These are phyloP conservation scores for Myxozyma mucilagina DNA, from an alignment of 805 yeast species.

Conservation along the genomic window DNA sequence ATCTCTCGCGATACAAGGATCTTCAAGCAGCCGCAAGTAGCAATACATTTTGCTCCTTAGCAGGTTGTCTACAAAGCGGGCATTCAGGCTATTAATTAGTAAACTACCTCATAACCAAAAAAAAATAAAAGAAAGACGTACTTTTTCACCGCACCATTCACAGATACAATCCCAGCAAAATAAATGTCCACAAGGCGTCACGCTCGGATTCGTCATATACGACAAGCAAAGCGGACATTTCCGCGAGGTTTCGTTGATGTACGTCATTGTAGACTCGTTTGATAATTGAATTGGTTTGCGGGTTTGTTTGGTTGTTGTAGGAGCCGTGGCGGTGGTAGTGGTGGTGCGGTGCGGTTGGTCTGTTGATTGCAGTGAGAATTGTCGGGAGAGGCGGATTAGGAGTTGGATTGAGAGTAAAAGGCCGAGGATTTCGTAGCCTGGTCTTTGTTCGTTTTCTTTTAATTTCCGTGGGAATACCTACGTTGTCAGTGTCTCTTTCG, in stretches of 20 bases:
- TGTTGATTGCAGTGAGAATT: conserved; percentile 1
- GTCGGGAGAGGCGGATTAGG: conserved; percentile 18
- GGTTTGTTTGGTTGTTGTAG: neutral
- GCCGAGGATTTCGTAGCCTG: conserved; percentile 72
- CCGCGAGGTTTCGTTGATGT: conserved; percentile 70
- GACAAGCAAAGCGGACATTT: conserved; percentile 83
- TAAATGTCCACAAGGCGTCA: conserved; percentile 87
- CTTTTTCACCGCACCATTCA: conserved; percentile 82
- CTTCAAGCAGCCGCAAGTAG: conserved; percentile 47
- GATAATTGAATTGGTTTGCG: conserved; percentile 50
- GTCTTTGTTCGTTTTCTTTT: conserved; percentile 43
- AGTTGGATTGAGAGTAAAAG: conserved; percentile 41
- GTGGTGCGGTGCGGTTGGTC: conserved; percentile 13
- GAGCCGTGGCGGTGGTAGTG: conserved; percentile 4
- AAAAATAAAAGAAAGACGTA: neutral
- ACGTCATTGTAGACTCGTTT: conserved; percentile 59
- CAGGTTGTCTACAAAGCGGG: conserved; percentile 80
- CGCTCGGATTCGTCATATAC: conserved; percentile 75
- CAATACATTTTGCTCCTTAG: conserved; percentile 62
- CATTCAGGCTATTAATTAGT: conserved; percentile 59
- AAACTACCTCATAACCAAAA: neutral
- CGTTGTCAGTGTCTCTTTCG: neutral
- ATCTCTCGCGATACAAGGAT: neutral
- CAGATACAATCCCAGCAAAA: conserved; percentile 90
- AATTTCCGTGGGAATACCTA: conserved; percentile 40